These are phyloP conservation scores for Piper longum DNA, from an alignment of 164 flowering plant genomes.

Conservation along the genomic window DNA sequence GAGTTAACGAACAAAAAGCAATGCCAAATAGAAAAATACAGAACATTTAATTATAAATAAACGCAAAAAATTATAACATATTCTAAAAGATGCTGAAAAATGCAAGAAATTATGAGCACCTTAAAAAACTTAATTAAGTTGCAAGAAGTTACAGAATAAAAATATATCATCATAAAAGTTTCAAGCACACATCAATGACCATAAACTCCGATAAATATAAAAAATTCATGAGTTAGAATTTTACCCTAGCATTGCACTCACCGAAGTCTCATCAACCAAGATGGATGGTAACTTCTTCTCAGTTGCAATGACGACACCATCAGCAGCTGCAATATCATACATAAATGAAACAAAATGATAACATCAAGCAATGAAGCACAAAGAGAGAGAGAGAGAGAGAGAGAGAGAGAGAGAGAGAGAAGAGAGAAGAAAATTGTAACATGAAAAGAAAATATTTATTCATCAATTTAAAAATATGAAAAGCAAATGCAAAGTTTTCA, in stretches of 20 bases:
- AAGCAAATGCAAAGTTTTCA: no score
- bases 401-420: no score
- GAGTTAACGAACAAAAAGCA: no score
- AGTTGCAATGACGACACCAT: slow-evolving; percentile 97
- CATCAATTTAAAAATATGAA: no score
- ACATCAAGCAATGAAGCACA: not conserved
- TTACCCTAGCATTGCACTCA: slow-evolving; percentile 23
- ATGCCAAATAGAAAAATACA: no score
- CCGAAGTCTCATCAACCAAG: slow-evolving; percentile 91
- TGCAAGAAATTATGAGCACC: no score
- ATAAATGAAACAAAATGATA: not conserved
- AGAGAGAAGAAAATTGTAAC: not conserved
- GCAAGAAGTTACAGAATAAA: not conserved
- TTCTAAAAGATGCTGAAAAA: no score
- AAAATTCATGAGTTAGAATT: not conserved
- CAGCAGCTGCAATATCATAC: slow-evolving; percentile 62
- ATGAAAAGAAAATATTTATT: no score
- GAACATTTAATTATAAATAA: no score
- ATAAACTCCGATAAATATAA: not conserved
- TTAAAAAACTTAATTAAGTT: not conserved
- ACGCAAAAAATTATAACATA: no score
- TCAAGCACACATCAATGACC: not conserved
- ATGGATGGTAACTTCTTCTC: slow-evolving; percentile 96
- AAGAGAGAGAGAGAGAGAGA: slow-evolving; percentile 2
- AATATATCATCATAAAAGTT: not conserved